Base-by-base conservation (phyloP, 1,284 basidiomycete species). In the Flammula alnicola region DNA sequence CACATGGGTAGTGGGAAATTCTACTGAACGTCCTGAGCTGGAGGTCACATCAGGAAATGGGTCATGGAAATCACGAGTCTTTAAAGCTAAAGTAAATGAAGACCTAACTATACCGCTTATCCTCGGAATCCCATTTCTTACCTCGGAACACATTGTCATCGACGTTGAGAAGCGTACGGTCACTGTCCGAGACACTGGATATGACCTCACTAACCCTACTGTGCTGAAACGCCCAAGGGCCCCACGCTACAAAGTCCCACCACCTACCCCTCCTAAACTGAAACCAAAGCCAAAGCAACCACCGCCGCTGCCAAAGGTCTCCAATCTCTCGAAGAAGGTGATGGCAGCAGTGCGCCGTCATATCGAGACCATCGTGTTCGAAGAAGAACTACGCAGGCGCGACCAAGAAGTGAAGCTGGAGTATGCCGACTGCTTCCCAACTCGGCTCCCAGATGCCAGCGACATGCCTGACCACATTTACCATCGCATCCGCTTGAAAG, bases 401-500 rank as follows among this genome's bases (percentile, higher is more conserved):
- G 52, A 59, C 17, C 0, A 10, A 0, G 11, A 52, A 16, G 16
- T 52, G 12, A 59, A 54, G 25, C 12, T 10, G 12, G 20, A 54
- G 14, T 54, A 17, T 49, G 33, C 35, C 1, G 51, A 55, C 35
- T 17, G 51, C 4, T 58, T 58, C 29, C 56, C 54, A 2, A 11
- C 20, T 0, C 41, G 25, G 1, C 29, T 58, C 1, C 55, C 55
- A 19, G 52, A 51, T 29, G 45, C 57, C 44, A 19, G 52, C 9
- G 29, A 47, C 6, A 27, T 68, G 5, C 66, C 66, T 7, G 37
- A 51, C 3, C 57, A 66, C 39, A 56, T 67, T 4, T 58, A 54
- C 3, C 64, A 63, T 27, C 46, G 54, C 0, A 61, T 70, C 1
- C 27, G 40, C 0, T 48, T 69, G 0, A 67, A 63, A 10, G 61